Conservation (phyloP, 305 asterid genomes). For the Lippia alba region DNA sequence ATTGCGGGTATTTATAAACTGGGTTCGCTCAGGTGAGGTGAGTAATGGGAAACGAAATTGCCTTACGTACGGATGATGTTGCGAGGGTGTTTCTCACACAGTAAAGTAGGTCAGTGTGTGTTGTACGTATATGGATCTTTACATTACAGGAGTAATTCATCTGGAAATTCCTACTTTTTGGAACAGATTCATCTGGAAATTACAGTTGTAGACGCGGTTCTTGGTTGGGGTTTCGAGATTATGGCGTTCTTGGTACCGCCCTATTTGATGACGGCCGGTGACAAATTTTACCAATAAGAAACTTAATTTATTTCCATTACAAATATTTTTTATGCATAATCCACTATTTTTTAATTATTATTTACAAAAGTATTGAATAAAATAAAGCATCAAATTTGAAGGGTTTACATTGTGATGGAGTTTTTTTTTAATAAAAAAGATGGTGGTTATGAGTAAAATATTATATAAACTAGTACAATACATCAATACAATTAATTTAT, state of each 20-base stretch:
- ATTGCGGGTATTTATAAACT: constrained; percentile 17
- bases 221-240: not conserved
- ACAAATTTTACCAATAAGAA: not conserved
- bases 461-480: no score
- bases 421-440: no score
- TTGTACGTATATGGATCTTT: not conserved
- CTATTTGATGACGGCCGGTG: constrained; percentile 26
- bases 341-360: no score
- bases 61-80: not conserved
- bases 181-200: not conserved
- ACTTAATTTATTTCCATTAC: no score
- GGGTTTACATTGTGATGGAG: no score
- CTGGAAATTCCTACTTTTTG: not conserved
- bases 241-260: constrained; percentile 22
- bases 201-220: constrained; percentile 25
- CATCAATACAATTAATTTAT: no score
- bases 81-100: constrained; percentile 24
- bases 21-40: not conserved
- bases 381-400: no score
- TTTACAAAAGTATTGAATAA: no score
- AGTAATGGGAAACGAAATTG: not conserved
- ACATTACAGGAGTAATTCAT: constrained; percentile 35
- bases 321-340: no score
- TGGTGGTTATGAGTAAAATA: no score
- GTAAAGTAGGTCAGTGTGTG: constrained; percentile 8